Evolutionary conservation across 306 rosid genomes (phyloP), one percentile per base, ranked within the genome.

Genomic region (Psophocarpus tetragonolobus): DNA sequence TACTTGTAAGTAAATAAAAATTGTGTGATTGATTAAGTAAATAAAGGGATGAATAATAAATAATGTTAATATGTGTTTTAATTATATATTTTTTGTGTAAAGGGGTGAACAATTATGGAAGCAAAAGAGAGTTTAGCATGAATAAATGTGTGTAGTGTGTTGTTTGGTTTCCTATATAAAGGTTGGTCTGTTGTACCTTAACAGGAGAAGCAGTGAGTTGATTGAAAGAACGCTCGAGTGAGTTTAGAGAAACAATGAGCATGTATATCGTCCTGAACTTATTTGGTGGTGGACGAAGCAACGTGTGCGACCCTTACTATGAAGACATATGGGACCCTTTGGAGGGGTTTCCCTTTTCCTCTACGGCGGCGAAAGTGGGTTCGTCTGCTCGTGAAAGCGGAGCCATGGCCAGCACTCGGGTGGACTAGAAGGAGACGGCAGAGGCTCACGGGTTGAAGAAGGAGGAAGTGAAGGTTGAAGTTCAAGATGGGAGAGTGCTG

Each of bases 351-450:
- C 58, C 51, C 20, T 15, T 44, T 3, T 14, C 51, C n/a, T 2
- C 51, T 6, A 14, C 51, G 13, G 7, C 13, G 0, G 7, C 54
- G 15, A 61, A 41, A 18, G 30, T 32, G 50, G 8, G 24, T 50
- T 50, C 57, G 24, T 18, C 57, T 0, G 64, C 65, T 1, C 61
- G 61, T 0, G 83, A 82, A 6, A 54, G 45, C 54, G 63, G 30
- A 0, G 80, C 86, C 14, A 71, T 82, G n/a, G 86, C 67, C 3
- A 45, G 14, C 48, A 35, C 80, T 0, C 67, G 83, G 9, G 79
- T 83, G 65, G 86, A 83, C 17, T 83, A 80, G 86, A 83, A 73
- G 60, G 86, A 83, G 35, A 77, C 80, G 0, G 44, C 86, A 0
- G 36, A 78, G 72, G 76, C 81, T 3, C 86, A 83, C 76, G 44